Base-by-base conservation (phyloP, 345 rosid species). In the Eucalyptus coolabah region DNA sequence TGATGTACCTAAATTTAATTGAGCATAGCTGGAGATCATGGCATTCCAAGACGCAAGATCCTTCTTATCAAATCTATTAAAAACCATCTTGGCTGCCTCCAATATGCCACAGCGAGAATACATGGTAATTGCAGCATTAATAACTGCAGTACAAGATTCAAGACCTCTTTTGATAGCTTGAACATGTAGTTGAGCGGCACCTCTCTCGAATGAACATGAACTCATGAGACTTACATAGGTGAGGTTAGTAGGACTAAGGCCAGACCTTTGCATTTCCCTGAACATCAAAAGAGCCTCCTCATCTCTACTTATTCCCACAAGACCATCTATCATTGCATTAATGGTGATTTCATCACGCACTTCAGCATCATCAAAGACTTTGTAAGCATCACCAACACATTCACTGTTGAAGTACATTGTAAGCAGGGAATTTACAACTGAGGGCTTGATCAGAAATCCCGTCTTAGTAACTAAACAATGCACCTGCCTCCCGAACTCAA, bases 41-140 rank as follows among this genome's bases (percentile, higher is more conserved):
- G 97, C 91, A 89, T 96, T 97, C 99, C 99, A 97, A 37, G 97
- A 93, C 87, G 95, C 94, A 80, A 92, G 89, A 94, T 97, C 98
- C 92, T 92, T 97, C 85, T 92, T 93, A 88, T 91, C 91, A 91
- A 95, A 86, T 51, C 91, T 92, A 86, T 91, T 91, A 50, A 97
- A 97, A 92, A 94, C 51, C 89, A 21, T 90, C 17, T 42, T 53
- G 83, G 93, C 94, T 13, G 91, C 92, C 87, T n/a, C n/a, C 83
- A 94, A 60, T 54, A 95, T 92, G 82, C 93, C 92, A 80, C 89
- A 92, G 63, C 88, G 88, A 26, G 95, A 93, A 87, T 94, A 96
- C 99, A 97, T 96, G 49, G 93, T 80, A 87, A 96, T 93, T 28
- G 95, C 88, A 45, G 96, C 93, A 92, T 96, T 97, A 92, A 94